Conservation (phyloP, 331 rosid genomes). For the Malus hybrid region DNA sequence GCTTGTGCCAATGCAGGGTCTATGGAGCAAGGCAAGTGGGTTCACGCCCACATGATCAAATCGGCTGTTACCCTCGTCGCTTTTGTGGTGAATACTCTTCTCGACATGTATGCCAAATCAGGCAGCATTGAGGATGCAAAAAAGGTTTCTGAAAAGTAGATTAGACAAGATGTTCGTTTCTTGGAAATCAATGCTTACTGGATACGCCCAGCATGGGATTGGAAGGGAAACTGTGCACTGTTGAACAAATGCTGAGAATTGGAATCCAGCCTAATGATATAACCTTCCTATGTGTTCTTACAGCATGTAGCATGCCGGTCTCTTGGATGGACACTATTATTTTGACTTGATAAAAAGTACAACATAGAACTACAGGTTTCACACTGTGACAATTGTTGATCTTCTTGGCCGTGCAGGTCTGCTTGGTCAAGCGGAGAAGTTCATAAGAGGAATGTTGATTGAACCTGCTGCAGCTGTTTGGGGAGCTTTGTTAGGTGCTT, state of each 20-base stretch:
- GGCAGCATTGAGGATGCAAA: conserved; percentile 68
- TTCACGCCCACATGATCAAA: conserved; percentile 72
- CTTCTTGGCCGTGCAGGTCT: conserved; percentile 40
- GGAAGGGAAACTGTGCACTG: conserved; percentile 55
- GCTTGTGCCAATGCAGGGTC: conserved; percentile 61
- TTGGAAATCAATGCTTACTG: conserved; percentile 73
- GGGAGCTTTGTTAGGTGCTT: conserved; percentile 47
- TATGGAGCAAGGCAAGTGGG: conserved; percentile 82
- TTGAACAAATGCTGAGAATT: conserved; percentile 51
- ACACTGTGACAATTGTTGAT: conserved; percentile 40
- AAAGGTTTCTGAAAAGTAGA: conserved; percentile 50
- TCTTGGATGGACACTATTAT: conserved; percentile 23
- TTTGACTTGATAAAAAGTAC: conserved; percentile 32
- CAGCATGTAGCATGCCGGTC: conserved; percentile 39
- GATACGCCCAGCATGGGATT: conserved; percentile 74
- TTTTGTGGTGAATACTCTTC: conserved; percentile 71
- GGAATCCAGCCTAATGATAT: conserved; percentile 58
- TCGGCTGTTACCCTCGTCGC: conserved; percentile 49
- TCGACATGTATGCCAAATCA: conserved; percentile 84
- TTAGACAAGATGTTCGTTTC: conserved; percentile 58
- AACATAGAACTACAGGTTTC: conserved; percentile 28
- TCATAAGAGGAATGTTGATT: conserved; percentile 24
- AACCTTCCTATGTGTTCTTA: conserved; percentile 37
- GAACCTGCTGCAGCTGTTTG: conserved; percentile 34
- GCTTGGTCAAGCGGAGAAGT: conserved; percentile 24